phyloP scores from a whole-genome alignment of 2,329 filamentous ascomycete genomes.

The Fusarium tricinctum region DNA sequence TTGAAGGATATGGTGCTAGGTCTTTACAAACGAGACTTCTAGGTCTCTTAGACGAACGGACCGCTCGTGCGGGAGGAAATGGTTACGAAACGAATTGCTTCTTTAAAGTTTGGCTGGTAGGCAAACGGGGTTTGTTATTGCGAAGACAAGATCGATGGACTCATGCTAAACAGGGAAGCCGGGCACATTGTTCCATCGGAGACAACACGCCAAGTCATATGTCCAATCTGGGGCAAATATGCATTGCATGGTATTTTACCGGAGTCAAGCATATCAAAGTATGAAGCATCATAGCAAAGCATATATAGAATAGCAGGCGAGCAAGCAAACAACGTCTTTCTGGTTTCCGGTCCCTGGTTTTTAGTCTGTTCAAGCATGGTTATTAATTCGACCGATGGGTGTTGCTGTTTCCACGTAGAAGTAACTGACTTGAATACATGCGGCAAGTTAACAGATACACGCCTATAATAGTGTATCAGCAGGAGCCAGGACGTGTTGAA shows the following conservation, averaged over 20 bases:
- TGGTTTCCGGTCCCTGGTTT: constrained; percentile 11
- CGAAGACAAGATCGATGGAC: constrained; percentile 32
- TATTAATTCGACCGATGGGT: neutral
- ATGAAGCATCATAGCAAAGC: constrained; percentile 18
- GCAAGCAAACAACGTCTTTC: constrained; percentile 27
- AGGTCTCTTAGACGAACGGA: constrained; percentile 49
- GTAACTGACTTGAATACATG: neutral
- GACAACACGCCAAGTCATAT: constrained; percentile 13
- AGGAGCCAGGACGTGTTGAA: neutral
- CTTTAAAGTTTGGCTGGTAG: constrained; percentile 10
- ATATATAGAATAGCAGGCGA: constrained; percentile 36
- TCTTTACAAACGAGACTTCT: constrained; percentile 38
- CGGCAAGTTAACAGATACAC: neutral
- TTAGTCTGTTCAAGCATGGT: neutral
- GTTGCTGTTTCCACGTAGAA: constrained; percentile 12
- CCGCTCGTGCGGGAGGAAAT: constrained; percentile 49
- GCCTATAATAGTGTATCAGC: neutral
- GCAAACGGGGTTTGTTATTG: constrained; percentile 4
- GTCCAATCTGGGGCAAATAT: constrained; percentile 3
- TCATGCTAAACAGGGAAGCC: constrained; percentile 18
- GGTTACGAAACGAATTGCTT: constrained; percentile 32
- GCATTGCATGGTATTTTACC: constrained; percentile 16
- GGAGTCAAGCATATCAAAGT: constrained; percentile 21
- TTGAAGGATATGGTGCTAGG: constrained; percentile 10
- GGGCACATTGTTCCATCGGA: constrained; percentile 10